Evolutionary conservation across 2,329 filamentous ascomycete genomes (phyloP).

Genomic region (Colletotrichum coccodes): DNA sequence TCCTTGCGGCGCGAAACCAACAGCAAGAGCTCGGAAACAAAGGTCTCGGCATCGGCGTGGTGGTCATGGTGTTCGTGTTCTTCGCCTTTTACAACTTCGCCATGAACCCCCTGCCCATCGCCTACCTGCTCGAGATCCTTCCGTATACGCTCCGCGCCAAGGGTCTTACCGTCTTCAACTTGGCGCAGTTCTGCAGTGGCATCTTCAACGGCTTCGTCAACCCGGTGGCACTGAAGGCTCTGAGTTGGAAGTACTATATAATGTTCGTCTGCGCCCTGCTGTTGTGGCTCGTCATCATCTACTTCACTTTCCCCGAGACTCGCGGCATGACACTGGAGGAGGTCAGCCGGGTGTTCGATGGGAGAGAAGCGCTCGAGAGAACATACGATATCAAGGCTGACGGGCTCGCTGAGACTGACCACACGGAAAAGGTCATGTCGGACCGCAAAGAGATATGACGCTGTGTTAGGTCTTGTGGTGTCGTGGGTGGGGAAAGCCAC

Average conservation of each 20-base stretch:
- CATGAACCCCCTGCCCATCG: slow-evolving; percentile 52
- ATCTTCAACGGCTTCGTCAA: slow-evolving; percentile 47
- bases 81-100: slow-evolving; percentile 49
- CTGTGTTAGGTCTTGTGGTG: no score
- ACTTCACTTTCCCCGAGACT: slow-evolving; percentile 46
- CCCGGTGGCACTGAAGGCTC: slow-evolving; percentile 46
- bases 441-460: no score
- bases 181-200: slow-evolving; percentile 18
- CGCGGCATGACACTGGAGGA: slow-evolving; percentile 31
- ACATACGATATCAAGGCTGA: background rate
- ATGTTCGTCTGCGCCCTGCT: slow-evolving; percentile 47
- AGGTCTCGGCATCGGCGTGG: slow-evolving; percentile 54
- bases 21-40: slow-evolving; percentile 10
- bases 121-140: slow-evolving; percentile 45
- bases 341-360: slow-evolving; percentile 1
- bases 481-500: no score
- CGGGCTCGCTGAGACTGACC: no score
- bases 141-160: slow-evolving; percentile 35
- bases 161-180: slow-evolving; percentile 38
- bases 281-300: slow-evolving; percentile 42
- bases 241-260: slow-evolving; percentile 52
- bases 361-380: background rate
- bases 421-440: no score
- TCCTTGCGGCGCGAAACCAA: slow-evolving; percentile 43
- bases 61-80: slow-evolving; percentile 58